A percentile compares a stretch with the other conserved stretches of the same genome.
These are phyloP conservation scores for Xenoacremonium recifei DNA, from an alignment of 2,329 filamentous ascomycete species.

Conservation along the genomic window DNA sequence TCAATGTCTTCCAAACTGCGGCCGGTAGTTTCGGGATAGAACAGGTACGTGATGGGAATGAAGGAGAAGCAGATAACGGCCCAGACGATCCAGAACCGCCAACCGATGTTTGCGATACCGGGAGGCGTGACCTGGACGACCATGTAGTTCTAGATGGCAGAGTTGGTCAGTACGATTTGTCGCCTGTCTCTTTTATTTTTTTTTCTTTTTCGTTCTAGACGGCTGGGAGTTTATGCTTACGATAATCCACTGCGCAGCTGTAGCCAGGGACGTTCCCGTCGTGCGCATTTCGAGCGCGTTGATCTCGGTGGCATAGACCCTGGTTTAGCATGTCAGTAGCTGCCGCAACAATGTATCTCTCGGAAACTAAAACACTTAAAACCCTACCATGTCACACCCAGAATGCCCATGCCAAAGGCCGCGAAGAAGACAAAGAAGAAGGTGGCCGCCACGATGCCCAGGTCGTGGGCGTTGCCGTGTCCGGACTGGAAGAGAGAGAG, in stretches of 20 bases:
- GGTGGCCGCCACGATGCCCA: background rate
- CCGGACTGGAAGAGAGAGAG: background rate
- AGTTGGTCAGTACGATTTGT: too few relatives aligned
- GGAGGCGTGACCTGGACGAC: background rate
- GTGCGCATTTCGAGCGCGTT: slow-evolving; percentile 34
- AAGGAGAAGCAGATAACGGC: background rate
- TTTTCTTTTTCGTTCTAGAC: too few relatives aligned
- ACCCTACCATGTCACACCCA: slow-evolving; percentile 23
- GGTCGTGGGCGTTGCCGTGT: background rate
- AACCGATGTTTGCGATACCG: background rate
- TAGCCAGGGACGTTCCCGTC: slow-evolving; percentile 19
- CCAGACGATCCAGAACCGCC: background rate
- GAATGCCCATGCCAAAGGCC: slow-evolving; percentile 14
- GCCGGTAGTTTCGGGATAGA: background rate
- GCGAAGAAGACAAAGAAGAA: slow-evolving; percentile 21
- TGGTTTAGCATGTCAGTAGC: too few relatives aligned
- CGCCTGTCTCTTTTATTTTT: too few relatives aligned
- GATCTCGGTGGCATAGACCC: slow-evolving; percentile 35
- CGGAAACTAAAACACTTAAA: too few relatives aligned
- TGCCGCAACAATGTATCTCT: too few relatives aligned
- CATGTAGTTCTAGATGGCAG: too few relatives aligned
- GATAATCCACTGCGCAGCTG: slow-evolving; percentile 14
- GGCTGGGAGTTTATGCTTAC: too few relatives aligned
- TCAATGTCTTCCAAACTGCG: background rate
- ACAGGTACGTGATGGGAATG: background rate